These are phyloP conservation scores for Starmerella bacillaris DNA, from an alignment of 805 yeast genomes.

Conservation along the genomic window DNA sequence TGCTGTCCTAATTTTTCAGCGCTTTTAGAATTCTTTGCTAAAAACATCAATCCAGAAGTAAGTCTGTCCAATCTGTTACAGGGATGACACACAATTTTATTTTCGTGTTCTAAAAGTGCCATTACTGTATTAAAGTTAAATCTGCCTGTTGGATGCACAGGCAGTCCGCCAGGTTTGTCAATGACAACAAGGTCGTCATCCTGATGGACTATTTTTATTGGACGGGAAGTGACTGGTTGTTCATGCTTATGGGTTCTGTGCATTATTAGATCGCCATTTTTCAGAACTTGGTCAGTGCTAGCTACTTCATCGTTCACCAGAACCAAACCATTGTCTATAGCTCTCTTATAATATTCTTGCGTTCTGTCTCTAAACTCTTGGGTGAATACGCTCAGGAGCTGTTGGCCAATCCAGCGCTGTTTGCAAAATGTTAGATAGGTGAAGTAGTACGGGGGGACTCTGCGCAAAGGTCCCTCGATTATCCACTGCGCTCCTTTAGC, in stretches of 20 bases:
- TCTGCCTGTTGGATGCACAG: conserved; percentile 86
- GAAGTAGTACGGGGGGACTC: conserved; percentile 70
- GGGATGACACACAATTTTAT: conserved; percentile 52
- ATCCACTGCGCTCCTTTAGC: conserved; percentile 22
- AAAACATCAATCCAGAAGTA: conserved; percentile 84
- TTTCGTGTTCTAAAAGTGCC: conserved; percentile 54
- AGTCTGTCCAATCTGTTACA: conserved; percentile 79
- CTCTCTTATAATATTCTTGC: conserved; percentile 43
- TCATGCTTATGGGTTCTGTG: conserved; percentile 80
- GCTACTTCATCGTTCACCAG: conserved; percentile 53
- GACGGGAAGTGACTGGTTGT: conserved; percentile 51
- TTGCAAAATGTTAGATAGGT: conserved; percentile 87
- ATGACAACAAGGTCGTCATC: conserved; percentile 63
- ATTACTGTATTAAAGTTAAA: conserved; percentile 69
- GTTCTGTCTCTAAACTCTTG: conserved; percentile 72
- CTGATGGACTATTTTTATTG: conserved; percentile 50
- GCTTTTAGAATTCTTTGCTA: conserved; percentile 64
- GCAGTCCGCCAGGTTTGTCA: conserved; percentile 87
- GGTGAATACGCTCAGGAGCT: conserved; percentile 59
- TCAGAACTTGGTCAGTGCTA: conserved; percentile 40
- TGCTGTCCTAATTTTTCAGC: conserved; percentile 63
- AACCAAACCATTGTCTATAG: conserved; percentile 61
- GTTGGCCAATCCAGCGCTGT: conserved; percentile 75
- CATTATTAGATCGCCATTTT: conserved; percentile 66
- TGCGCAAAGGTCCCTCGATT: conserved; percentile 33